Evolutionary conservation across 495 filamentous ascomycete species (phyloP), one percentile per base, ranked within the genome.

Genomic region (Aspergillus ellipticus): DNA sequence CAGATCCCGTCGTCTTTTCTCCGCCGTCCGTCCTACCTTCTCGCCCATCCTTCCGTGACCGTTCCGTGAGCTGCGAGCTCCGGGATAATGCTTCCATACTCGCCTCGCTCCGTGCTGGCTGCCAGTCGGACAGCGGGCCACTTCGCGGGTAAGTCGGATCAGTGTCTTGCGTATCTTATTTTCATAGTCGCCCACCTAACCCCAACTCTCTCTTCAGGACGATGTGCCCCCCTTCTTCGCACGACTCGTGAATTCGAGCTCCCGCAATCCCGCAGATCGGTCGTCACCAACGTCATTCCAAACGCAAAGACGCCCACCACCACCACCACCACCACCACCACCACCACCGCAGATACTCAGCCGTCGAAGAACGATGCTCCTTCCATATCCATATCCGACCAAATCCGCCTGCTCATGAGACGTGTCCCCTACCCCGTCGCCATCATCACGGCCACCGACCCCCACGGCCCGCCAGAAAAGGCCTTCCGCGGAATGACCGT

Each of bases 381-480:
- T 19, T 64, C 69, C 54, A 54, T 75, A 53, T 64, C 69, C 54
- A 54, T 75, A 53, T 62, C 72, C 42, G 56, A 70, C 39, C 60
- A 72, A 59, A 72, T 89, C 58, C 85, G 84, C 31, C 67, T 75
- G 17, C 66, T 88, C 29, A 89, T 91, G 85, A 87, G 89, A 50
- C 75, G 75, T 41, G 76, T 92, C 17, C 80, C 87, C 1, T 84
- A 89, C 70, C 80, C 88, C 11, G 88, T 90, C 55, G 88, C 88
- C 43, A 82, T 91, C 65, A 82, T 89, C 61, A 91, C 86, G 29
- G 58, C 68, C 56, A 73, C 69, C 50, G 68, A 70, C 7, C 57
- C 66, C 37, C 46, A 54, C 49, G 63, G 61, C 19, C 49, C 51
- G 16, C 24, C 57, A 41, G 54, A 66, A 26, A 57, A 62, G 49